Evolutionary conservation across 2,329 filamentous ascomycete genomes (phyloP), one percentile per base, ranked within the genome.

Genomic region (Arthrobotrys pseudoclavata): DNA sequence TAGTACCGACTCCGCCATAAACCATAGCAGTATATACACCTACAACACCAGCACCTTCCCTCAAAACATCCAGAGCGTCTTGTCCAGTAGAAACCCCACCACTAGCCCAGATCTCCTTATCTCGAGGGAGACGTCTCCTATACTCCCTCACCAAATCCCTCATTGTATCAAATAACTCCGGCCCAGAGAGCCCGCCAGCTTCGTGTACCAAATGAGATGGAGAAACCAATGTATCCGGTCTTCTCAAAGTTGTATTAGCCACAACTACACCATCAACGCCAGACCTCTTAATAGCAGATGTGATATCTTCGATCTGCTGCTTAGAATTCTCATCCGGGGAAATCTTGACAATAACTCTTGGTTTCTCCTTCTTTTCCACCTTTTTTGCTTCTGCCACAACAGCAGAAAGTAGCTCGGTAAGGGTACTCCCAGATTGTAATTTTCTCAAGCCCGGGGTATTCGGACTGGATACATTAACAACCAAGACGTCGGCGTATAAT

Each of bases 251-350:
- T 0, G 96, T 99, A 86, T 99, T 99, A 10, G 95, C 96, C 3
- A 99, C 95, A 79, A 99, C 97, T 40, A 99, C 90, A 29, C 96
- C 96, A 81, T 97, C 94, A 1, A 98, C 94, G 5, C 94, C 94
- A 76, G 92, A 93, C 80, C 87, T 86, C 86, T 90, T 91, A 12
- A 97, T 90, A 0, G 94, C 94, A 81, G 94, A 89, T 77, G 93
- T 95, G 69, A 99, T 97, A 7, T 94, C 96, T 48, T 91, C 88
- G 78, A 99, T 89, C 83, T 99, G 94, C 69, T 90, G 86, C 64
- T 94, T 90, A 20, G 91, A 89, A 83, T 97, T 93, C 85, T 98
- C 96, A 81, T 99, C 96, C 0, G 96, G 96, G 75, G 93, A 97
- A 20, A 99, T 95, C 86, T 99, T 99, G 82, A 99, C 96, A 93